Base-by-base conservation (phyloP, 2,329 filamentous ascomycete genomes). In the Clarireedia paspali region DNA sequence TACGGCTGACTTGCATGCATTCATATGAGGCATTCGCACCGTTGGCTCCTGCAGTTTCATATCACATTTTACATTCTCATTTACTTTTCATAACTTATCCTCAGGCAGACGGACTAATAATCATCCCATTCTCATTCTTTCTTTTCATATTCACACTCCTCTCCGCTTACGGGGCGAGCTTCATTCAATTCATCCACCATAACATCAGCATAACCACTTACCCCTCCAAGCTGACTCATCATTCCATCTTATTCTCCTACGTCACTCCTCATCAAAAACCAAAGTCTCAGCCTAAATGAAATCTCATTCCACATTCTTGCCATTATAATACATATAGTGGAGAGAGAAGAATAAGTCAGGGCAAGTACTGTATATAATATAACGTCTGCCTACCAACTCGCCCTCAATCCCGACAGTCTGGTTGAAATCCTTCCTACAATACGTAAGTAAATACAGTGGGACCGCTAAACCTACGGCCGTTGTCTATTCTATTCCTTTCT, bases 1-100 rank as follows among this genome's bases (percentile, higher is more conserved):
- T 50, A 49, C 44, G 20, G 51, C 51, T 53, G 34, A 53, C 51
- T 40, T 53, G 44, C 51, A 54, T 49, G 20, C 50, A 54, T 49
- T 15, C 50, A 49, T 49, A 6, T 48, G 45, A n/a, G 24, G 4
- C 34, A 24, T 47, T 34, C 30, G 30, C 30, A 12, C 30, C 30
- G 30, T 34, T 34, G 9, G 3, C 10, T 34, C 30, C 30, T 34
- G 10, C 30, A 34, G 30, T 34, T 34, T 34, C 30, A 20, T 20
- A 20, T 20, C 20, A 20, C 20, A 20, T 20, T 20, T 20, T 20
- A 20, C 20, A 34, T 34, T 34, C 9, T 4, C 30, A 34, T 12
- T 34, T 12, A 4, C 3, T 12, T 34, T 9, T 34, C 5, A 34
- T 34, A 34, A 12, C 30, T 12, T 34, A 34, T 34, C 40, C 27